Base-by-base conservation (phyloP, 257 asterid genomes). In the Petunia axillaris region DNA sequence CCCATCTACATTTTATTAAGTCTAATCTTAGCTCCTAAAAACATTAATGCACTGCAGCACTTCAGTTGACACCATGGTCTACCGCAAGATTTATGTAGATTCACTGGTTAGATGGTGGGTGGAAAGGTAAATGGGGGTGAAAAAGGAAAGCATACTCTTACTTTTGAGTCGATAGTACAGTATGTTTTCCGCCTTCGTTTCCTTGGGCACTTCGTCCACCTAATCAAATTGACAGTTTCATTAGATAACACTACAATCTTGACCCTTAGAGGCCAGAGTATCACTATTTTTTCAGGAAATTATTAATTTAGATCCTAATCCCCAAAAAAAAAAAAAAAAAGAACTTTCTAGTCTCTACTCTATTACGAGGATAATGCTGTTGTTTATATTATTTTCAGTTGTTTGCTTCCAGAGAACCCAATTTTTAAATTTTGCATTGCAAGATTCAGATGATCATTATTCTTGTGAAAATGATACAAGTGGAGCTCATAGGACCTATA, bases 381-480 rank as follows among this genome's bases (percentile, higher is more conserved):
- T 50, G 63, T 73, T 50, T 73, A 35, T 50, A 73, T 25, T 50
- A 73, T 11, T 35, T 35, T 73, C 63, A 35, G 36, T 50, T 36
- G 57, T 50, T 73, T 6, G 1, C 36, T 8, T 50, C 46, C 37
- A 9, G 46, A 54, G 78, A 13, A 73, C 62, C 6, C 3, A 25
- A 46, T 50, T 16, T 5, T 50, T 50, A 16, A 50, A 6, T 36
- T 36, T 62, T 8, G 43, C 36, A 13, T 73, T 35, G 78, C 37
- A 50, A 50, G 2, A 14, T 73, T 73, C n/a, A 36, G 78, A 13
- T 50, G 78, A 73, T 54, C 63, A 40, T 46, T 50, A 9, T 54
- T 36, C 62, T 71, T 25, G 77, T 71, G 58, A 71, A 71, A 71
- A 71, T 35, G 77, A 71, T 48, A 5, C 2, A 71, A 71, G 60